A percentile compares a stretch with the other conserved stretches of the same genome.
phyloP scores from a whole-genome alignment of 192 early-diverging fungal species.

The Backusella morwellensis region DNA sequence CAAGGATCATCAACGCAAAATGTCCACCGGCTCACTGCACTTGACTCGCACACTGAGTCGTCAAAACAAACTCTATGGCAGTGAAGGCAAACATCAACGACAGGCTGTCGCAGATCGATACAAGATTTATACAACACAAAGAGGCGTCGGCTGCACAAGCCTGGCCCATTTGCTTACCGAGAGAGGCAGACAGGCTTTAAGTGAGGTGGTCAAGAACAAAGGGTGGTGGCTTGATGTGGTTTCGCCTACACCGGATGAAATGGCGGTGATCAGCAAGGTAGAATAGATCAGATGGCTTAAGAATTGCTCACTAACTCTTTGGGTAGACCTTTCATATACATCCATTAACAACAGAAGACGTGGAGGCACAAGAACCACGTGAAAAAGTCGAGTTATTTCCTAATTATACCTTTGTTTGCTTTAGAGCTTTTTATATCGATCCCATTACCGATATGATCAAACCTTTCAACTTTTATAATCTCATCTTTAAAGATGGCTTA shows the following conservation, averaged over 20 bases:
- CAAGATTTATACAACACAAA: neutral
- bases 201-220: slow-evolving; percentile 35
- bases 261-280: slow-evolving; percentile 57
- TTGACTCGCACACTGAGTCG: slow-evolving; percentile 3
- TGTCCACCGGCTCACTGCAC: neutral
- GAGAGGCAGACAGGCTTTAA: slow-evolving; percentile 22
- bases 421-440: slow-evolving; percentile 75
- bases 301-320: neutral
- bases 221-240: slow-evolving; percentile 72
- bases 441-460: neutral
- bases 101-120: neutral
- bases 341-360: slow-evolving; percentile 87
- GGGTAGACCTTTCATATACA: slow-evolving; percentile 66
- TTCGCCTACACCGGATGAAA: slow-evolving; percentile 50
- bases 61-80: neutral
- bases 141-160: neutral
- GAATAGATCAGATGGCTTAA: neutral
- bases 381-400: slow-evolving; percentile 93
- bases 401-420: slow-evolving; percentile 92
- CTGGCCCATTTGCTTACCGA: neutral
- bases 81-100: neutral
- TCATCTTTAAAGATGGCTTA: slow-evolving; percentile 72
- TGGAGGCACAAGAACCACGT: slow-evolving; percentile 79
- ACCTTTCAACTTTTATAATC: slow-evolving; percentile 57
- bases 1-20: slow-evolving; percentile 3